These are phyloP conservation scores for Crinitomyces ghanaensis DNA, from an alignment of 805 yeast species.

Conservation along the genomic window DNA sequence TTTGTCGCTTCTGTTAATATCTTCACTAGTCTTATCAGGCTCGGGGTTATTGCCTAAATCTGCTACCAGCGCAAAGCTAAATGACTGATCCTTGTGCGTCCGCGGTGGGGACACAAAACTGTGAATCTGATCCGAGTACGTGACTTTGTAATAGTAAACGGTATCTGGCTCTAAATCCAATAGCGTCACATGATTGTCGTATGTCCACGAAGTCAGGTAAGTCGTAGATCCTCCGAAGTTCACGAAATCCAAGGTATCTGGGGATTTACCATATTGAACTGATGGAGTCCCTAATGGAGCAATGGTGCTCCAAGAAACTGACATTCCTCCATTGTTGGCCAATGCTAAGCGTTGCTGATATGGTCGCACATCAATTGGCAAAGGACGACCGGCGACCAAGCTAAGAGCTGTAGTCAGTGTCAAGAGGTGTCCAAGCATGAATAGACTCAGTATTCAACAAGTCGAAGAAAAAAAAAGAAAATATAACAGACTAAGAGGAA, in stretches of 20 bases:
- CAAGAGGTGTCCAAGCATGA: too few relatives aligned
- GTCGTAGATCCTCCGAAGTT: conserved; percentile 13
- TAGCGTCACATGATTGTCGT: conserved; percentile 20
- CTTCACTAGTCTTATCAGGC: neutral
- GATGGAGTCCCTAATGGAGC: conserved; percentile 14
- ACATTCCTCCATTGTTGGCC: conserved; percentile 16
- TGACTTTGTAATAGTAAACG: conserved; percentile 21
- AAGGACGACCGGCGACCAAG: too few relatives aligned
- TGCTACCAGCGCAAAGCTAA: conserved; percentile 12
- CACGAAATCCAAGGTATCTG: conserved; percentile 8
- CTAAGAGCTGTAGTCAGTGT: too few relatives aligned
- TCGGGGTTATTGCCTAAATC: conserved; percentile 13
- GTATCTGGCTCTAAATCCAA: conserved; percentile 19
- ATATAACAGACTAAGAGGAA: too few relatives aligned
- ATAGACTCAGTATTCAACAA: too few relatives aligned
- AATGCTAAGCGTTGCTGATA: conserved; percentile 18
- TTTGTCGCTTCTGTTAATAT: conserved; percentile 1
- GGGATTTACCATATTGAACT: conserved; percentile 18
- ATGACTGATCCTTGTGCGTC: conserved; percentile 2
- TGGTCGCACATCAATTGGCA: conserved; percentile 7
- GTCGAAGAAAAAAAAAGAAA: too few relatives aligned
- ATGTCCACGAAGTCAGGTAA: conserved; percentile 17
- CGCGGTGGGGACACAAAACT: conserved; percentile 14
- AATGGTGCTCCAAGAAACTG: conserved; percentile 21
- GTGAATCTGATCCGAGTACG: conserved; percentile 8